phyloP scores from a whole-genome alignment of 2,329 filamentous ascomycete genomes.

The Onygena corvina region DNA sequence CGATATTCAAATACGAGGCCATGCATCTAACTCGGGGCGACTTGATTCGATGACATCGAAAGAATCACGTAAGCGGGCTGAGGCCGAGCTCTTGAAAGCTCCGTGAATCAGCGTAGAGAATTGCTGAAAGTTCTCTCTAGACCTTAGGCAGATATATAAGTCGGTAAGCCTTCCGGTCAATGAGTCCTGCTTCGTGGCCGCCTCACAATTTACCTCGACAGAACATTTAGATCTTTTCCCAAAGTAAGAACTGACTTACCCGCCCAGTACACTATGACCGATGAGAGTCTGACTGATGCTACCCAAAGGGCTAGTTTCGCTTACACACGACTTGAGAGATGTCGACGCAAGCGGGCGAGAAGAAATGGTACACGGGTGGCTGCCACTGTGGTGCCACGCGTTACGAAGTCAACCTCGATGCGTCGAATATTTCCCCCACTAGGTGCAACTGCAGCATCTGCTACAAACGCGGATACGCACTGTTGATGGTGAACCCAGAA shows the following conservation, averaged over 20 bases:
- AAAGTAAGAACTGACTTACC: not conserved
- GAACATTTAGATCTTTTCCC: no score
- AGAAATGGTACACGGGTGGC: slow-evolving; percentile 11
- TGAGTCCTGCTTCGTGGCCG: no score
- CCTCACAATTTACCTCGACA: no score
- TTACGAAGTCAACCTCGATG: slow-evolving; percentile 16
- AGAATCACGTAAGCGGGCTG: no score
- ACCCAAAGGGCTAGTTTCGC: not conserved
- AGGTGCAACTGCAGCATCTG: slow-evolving; percentile 16
- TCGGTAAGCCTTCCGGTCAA: no score
- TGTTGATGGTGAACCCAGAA: not conserved
- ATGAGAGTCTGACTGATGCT: not conserved
- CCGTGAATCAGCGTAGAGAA: no score
- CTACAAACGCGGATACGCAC: slow-evolving; percentile 13
- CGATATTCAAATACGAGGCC: no score
- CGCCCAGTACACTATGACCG: not conserved
- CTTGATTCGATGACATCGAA: no score
- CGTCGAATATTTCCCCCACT: slow-evolving; percentile 9
- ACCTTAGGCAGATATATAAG: no score
- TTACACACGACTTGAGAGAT: not conserved
- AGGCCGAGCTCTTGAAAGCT: no score
- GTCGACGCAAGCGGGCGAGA: not conserved
- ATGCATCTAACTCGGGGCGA: no score
- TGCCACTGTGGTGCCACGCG: slow-evolving; percentile 15
- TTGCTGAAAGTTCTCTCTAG: no score